phyloP scores from a whole-genome alignment of 2,329 filamentous ascomycete species.

The Sphaceloma murrayae region DNA sequence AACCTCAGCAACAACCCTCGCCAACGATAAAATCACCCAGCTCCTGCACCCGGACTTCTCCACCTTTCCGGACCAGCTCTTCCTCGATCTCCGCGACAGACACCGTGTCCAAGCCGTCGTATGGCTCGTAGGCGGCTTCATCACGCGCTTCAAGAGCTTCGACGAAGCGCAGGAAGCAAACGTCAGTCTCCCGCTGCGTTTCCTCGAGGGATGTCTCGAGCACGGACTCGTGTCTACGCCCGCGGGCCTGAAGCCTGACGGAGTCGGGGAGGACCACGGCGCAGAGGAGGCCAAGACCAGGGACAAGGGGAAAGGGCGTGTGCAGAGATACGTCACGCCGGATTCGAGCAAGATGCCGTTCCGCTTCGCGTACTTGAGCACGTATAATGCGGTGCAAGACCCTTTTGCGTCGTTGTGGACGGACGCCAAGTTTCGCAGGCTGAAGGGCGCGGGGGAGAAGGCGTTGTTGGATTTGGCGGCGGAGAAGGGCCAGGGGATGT shows the following conservation, averaged over 20 bases:
- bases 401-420: constrained; percentile 32
- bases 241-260: constrained; percentile 2
- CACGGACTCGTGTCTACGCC: neutral
- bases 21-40: constrained; percentile 28
- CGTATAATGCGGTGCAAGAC: constrained; percentile 33
- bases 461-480: constrained; percentile 27
- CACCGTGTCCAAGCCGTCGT: constrained; percentile 2
- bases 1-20: constrained; percentile 14
- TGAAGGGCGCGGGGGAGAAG: constrained; percentile 32
- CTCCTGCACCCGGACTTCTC: constrained; percentile 42
- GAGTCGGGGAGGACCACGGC: constrained; percentile 28
- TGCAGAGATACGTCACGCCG: constrained; percentile 21
- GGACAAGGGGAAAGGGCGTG: constrained; percentile 17
- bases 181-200: constrained; percentile 24
- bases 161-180: constrained; percentile 27
- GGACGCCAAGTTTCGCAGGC: constrained; percentile 27
- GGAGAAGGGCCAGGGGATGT: constrained; percentile 26
- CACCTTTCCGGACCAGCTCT: constrained; percentile 1
- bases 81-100: neutral
- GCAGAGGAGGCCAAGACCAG: constrained; percentile 19
- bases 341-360: constrained; percentile 25
- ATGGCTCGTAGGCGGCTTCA: constrained; percentile 24
- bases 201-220: constrained; percentile 12
- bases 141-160: constrained; percentile 23
- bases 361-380: constrained; percentile 36